These are phyloP conservation scores for Allomyces macrogynus DNA, from an alignment of 192 early-diverging fungal species.

Conservation along the genomic window DNA sequence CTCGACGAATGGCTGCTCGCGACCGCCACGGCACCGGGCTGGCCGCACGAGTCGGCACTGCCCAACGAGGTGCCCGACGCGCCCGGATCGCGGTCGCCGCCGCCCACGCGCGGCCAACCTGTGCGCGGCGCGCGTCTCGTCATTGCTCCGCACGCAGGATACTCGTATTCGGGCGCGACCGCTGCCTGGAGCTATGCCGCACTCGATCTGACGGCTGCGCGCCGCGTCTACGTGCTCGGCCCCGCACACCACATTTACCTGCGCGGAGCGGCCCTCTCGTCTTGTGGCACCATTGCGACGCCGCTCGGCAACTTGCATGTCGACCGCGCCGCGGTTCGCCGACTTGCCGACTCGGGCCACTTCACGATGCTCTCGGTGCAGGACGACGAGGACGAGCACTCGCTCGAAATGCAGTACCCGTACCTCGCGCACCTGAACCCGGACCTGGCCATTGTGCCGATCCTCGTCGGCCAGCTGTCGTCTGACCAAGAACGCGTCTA, in stretches of 20 bases:
- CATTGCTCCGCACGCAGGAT: slow-evolving; percentile 53
- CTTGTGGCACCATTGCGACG: slow-evolving; percentile 53
- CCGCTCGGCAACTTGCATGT: slow-evolving; percentile 66
- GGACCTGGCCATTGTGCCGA: slow-evolving; percentile 57
- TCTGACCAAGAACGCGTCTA: slow-evolving; percentile 36
- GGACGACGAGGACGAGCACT: slow-evolving; percentile 85
- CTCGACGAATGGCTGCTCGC: background rate
- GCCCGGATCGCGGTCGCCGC: no score
- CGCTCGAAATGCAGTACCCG: slow-evolving; percentile 23
- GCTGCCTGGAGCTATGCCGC: slow-evolving; percentile 75
- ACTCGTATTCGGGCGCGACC: slow-evolving; percentile 68
- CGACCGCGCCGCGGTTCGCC: slow-evolving; percentile 35
- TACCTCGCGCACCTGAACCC: slow-evolving; percentile 4
- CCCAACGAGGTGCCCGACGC: background rate
- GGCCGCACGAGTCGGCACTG: background rate
- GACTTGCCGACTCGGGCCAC: background rate
- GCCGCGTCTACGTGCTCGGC: slow-evolving; percentile 77
- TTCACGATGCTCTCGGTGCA: background rate
- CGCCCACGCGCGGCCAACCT: no score
- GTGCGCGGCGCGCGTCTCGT: background rate
- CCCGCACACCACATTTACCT: slow-evolving; percentile 83
- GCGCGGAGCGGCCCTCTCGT: slow-evolving; percentile 54
- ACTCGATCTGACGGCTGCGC: slow-evolving; percentile 34
- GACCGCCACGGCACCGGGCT: background rate
- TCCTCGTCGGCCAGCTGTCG: slow-evolving; percentile 62